Evolutionary conservation across 2,329 filamentous ascomycete species (phyloP).

Genomic region (Reticulascus tulasneorum): DNA sequence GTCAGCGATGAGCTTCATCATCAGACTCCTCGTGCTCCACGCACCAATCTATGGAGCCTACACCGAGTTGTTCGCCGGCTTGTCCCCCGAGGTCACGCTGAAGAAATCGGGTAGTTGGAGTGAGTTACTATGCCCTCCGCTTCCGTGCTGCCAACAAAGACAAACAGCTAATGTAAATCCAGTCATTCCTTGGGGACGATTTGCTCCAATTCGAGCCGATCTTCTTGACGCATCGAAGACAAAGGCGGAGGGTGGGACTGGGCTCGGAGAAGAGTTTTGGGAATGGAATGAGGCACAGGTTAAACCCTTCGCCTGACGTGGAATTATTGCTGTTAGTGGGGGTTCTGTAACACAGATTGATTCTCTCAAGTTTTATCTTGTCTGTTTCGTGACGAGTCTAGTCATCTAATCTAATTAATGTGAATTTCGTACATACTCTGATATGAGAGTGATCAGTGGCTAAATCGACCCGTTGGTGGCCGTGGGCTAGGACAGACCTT

Average conservation of each 20-base stretch:
- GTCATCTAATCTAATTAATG: too few species aligned
- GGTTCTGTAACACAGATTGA: too few species aligned
- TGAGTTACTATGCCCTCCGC: slow-evolving; percentile 4
- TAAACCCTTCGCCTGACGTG: too few species aligned
- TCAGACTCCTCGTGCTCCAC: slow-evolving; percentile 20
- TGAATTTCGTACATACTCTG: too few species aligned
- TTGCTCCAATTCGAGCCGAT: slow-evolving; percentile 19
- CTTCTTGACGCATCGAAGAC: slow-evolving; percentile 21
- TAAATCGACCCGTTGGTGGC: too few species aligned
- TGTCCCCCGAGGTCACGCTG: slow-evolving; percentile 36
- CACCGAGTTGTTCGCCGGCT: slow-evolving; percentile 41
- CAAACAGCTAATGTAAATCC: not conserved
- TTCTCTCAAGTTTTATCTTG: too few species aligned
- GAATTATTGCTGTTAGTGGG: too few species aligned
- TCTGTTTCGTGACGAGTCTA: too few species aligned
- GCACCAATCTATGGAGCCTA: slow-evolving; percentile 36
- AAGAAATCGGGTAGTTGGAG: slow-evolving; percentile 28
- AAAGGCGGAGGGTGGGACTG: slow-evolving; percentile 21
- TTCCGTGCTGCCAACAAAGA: not conserved
- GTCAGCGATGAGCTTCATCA: slow-evolving; percentile 10
- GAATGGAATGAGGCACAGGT: slow-evolving; percentile 20
- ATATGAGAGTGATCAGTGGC: too few species aligned
- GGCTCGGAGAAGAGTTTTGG: slow-evolving; percentile 22
- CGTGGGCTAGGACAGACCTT: too few species aligned
- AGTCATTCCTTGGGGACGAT: slow-evolving; percentile 4